These are phyloP conservation scores for Lithocarpus polystachyus DNA, from an alignment of 306 rosid species.

Conservation along the genomic window DNA sequence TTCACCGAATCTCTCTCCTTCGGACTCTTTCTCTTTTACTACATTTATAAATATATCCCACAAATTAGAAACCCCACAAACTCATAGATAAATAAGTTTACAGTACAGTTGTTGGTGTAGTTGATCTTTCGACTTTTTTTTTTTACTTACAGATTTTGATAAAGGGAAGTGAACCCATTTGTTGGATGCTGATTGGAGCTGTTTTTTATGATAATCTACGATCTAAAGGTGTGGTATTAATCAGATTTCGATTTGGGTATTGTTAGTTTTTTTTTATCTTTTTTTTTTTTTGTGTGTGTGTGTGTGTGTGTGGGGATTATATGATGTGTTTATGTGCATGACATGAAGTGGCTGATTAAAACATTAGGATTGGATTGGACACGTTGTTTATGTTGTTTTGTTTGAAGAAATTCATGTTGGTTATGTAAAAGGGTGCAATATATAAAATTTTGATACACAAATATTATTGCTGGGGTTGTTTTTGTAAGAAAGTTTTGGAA, in stretches of 20 bases:
- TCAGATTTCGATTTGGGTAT: slow-evolving; percentile 12
- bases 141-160: neutral
- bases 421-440: slow-evolving; percentile 14
- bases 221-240: slow-evolving; percentile 12
- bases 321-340: slow-evolving; percentile 3
- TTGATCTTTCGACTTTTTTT: slow-evolving; percentile 26
- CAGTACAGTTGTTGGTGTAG: slow-evolving; percentile 16
- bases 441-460: neutral
- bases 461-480: slow-evolving; percentile 16
- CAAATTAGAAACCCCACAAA: neutral
- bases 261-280: neutral
- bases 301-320: neutral
- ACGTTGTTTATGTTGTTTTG: slow-evolving; percentile 25
- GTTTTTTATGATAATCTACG: slow-evolving; percentile 8
- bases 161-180: slow-evolving; percentile 4
- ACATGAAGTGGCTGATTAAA: slow-evolving; percentile 27
- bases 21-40: neutral
- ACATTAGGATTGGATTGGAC: slow-evolving; percentile 12
- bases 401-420: slow-evolving; percentile 5
- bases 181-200: slow-evolving; percentile 26
- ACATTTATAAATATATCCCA: neutral
- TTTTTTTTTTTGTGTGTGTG: no score
- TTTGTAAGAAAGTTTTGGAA: slow-evolving; percentile 16
- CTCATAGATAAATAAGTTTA: neutral
- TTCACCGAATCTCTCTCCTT: slow-evolving; percentile 22